phyloP scores from a whole-genome alignment of 2,329 filamentous ascomycete genomes.

The Ophiostoma ips region DNA sequence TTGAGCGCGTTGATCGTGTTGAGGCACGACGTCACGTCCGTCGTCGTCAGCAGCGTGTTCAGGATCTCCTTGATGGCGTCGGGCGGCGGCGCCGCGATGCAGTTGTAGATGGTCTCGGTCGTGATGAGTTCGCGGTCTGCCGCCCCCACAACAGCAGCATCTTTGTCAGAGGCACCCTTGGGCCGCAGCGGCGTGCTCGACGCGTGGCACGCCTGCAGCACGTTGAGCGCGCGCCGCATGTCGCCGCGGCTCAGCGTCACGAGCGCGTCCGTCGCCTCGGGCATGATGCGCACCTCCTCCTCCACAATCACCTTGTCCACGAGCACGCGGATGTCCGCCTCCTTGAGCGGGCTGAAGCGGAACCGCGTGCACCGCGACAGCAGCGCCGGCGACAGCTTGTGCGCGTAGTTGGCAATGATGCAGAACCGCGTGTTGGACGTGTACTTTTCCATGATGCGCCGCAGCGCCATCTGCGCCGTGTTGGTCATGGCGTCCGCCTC shows the following conservation, averaged over 20 bases:
- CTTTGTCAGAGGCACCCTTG: constrained; percentile 27
- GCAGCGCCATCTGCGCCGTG: constrained; percentile 91
- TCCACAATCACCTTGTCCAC: constrained; percentile 84
- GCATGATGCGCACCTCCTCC: constrained; percentile 70
- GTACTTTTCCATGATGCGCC: constrained; percentile 98
- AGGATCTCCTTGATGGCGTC: constrained; percentile 76
- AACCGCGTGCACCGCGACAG: constrained; percentile 91
- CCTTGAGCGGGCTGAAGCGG: constrained; percentile 85
- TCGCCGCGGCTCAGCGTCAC: constrained; percentile 86
- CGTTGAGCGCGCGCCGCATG: constrained; percentile 89
- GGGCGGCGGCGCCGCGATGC: constrained; percentile 88
- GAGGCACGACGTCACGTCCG: constrained; percentile 80
- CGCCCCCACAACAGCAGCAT: constrained; percentile 42
- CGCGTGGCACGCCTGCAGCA: constrained; percentile 90
- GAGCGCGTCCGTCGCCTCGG: constrained; percentile 68
- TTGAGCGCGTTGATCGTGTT: constrained; percentile 83
- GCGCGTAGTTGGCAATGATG: constrained; percentile 97
- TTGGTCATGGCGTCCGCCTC: constrained; percentile 99
- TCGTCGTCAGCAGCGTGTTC: constrained; percentile 66
- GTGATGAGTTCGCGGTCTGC: constrained; percentile 60
- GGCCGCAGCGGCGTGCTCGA: constrained; percentile 63
- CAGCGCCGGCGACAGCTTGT: constrained; percentile 88
- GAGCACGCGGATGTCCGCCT: constrained; percentile 67
- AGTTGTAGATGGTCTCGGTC: constrained; percentile 91
- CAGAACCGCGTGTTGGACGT: constrained; percentile 96